A percentile compares a stretch with the other conserved stretches of the same genome.
These are phyloP conservation scores for Colletotrichum acutatum DNA, from an alignment of 2,329 filamentous ascomycete species.

Conservation along the genomic window DNA sequence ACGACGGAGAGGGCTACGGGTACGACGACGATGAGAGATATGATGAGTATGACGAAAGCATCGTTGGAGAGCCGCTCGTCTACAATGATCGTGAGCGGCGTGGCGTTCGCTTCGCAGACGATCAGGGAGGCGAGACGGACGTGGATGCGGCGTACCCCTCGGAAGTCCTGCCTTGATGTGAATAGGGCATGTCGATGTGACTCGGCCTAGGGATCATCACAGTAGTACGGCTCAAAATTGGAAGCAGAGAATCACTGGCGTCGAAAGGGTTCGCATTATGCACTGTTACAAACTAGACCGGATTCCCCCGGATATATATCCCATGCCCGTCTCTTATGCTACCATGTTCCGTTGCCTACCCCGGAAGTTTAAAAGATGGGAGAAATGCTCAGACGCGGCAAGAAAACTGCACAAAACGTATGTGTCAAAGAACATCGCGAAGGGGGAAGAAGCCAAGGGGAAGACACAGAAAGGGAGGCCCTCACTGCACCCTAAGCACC, in stretches of 20 bases:
- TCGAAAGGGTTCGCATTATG: not conserved
- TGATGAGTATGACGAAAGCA: slow-evolving; percentile 25
- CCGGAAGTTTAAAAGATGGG: too few species aligned
- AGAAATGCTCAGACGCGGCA: too few species aligned
- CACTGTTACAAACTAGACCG: not conserved
- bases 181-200: not conserved
- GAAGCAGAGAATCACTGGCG: not conserved
- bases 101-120: not conserved
- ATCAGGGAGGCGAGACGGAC: not conserved
- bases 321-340: not conserved
- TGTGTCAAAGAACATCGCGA: not conserved
- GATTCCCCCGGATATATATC: not conserved
- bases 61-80: slow-evolving; percentile 33
- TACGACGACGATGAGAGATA: slow-evolving; percentile 43
- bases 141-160: slow-evolving; percentile 25
- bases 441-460: too few species aligned
- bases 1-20: slow-evolving; percentile 39
- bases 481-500: slow-evolving; percentile 59
- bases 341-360: not conserved
- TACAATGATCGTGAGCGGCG: slow-evolving; percentile 39
- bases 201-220: not conserved
- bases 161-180: not conserved
- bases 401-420: not conserved
- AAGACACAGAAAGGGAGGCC: too few species aligned
- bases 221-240: not conserved